These are phyloP conservation scores for Epichloe glyceriae DNA, from an alignment of 2,329 filamentous ascomycete genomes.

Conservation along the genomic window DNA sequence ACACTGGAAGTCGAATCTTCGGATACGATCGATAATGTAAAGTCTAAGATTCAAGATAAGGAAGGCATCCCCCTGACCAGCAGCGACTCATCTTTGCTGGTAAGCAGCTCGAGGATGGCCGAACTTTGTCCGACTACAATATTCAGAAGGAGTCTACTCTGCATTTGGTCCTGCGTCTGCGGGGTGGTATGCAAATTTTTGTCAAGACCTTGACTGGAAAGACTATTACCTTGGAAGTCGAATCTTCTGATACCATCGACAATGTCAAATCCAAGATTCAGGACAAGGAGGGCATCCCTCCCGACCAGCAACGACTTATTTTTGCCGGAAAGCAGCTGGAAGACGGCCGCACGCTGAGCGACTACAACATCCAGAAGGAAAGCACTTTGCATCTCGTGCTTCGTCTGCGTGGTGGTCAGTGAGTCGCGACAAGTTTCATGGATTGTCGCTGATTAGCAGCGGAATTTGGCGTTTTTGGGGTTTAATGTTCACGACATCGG, in stretches of 20 bases:
- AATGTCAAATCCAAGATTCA: constrained; percentile 93
- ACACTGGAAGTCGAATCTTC: constrained; percentile 81
- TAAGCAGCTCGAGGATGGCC: constrained; percentile 86
- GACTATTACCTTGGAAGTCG: constrained; percentile 86
- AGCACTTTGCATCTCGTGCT: constrained; percentile 71
- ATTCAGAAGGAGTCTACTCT: constrained; percentile 86
- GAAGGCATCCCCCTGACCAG: constrained; percentile 92
- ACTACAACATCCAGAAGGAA: constrained; percentile 97
- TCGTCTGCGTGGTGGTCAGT: constrained; percentile 58
- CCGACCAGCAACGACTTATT: constrained; percentile 87
- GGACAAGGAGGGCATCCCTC: constrained; percentile 86
- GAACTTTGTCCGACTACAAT: constrained; percentile 89
- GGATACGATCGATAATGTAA: constrained; percentile 90
- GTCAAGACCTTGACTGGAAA: constrained; percentile 84
- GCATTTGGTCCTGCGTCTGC: constrained; percentile 69
- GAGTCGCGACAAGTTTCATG: constrained; percentile 43
- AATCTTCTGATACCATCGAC: constrained; percentile 82
- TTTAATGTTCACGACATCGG: background rate
- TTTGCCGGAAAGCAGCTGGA: constrained; percentile 91
- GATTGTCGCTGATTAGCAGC: constrained; percentile 50
- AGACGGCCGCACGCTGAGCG: constrained; percentile 78
- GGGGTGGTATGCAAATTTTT: constrained; percentile 83
- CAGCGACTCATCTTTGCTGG: constrained; percentile 89
- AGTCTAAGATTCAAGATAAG: constrained; percentile 87
- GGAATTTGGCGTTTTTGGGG: constrained; percentile 44